phyloP scores from a whole-genome alignment of 371 early-diverging fungal species.

The Synchytrium microbalum region DNA sequence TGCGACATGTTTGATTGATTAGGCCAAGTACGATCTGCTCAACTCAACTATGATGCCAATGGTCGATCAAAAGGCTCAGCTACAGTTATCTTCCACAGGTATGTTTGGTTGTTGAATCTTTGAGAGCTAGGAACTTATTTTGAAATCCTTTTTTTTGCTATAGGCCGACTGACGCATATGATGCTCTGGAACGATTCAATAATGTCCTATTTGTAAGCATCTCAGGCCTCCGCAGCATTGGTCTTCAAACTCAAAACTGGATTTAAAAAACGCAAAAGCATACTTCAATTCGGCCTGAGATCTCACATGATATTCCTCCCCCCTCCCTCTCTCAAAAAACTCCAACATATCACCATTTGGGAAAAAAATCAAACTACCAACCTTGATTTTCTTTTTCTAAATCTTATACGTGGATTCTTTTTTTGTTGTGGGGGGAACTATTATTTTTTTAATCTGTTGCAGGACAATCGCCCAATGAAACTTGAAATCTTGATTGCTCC shows the following conservation, averaged over 20 bases:
- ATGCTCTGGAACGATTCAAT: not conserved
- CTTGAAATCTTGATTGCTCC: constrained; percentile 60
- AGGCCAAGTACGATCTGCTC: constrained; percentile 59
- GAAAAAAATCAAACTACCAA: too few species aligned
- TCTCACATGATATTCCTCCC: not conserved
- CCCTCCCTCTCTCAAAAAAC: not conserved
- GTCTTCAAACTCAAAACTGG: too few species aligned
- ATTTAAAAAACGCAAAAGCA: too few species aligned
- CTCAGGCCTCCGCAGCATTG: not conserved
- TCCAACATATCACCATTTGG: not conserved
- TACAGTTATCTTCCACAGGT: constrained; percentile 51
- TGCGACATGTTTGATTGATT: too few species aligned
- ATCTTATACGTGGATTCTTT: too few species aligned
- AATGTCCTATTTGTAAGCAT: not conserved
- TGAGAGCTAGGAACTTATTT: not conserved
- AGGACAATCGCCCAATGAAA: constrained; percentile 67
- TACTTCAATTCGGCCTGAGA: not conserved
- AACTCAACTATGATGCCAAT: constrained; percentile 55
- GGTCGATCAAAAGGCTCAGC: constrained; percentile 68
- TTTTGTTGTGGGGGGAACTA: constrained; percentile 44
- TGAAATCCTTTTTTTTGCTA: not conserved
- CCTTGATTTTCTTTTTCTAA: too few species aligned
- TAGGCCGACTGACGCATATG: not conserved
- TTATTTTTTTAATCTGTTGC: constrained; percentile 53
- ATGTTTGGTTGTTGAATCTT: not conserved